phyloP scores from a whole-genome alignment of 192 early-diverging fungal species.

The Gonapodya sp. region DNA sequence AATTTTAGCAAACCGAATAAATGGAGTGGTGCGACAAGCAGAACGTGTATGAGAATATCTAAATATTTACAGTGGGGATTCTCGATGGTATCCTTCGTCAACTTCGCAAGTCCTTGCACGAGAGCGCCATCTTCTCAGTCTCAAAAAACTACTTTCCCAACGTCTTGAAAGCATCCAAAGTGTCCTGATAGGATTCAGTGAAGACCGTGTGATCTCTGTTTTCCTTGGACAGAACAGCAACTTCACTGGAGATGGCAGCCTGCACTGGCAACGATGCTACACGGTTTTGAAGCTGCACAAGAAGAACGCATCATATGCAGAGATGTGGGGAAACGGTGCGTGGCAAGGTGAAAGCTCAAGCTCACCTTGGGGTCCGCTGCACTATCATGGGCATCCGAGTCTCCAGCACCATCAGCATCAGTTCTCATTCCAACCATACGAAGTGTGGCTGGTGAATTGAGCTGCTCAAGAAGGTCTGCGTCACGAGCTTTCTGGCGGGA shows the following conservation, averaged over 20 bases:
- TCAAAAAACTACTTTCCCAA: not conserved
- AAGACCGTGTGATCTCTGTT: not conserved
- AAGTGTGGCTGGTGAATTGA: not conserved
- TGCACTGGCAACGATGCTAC: not conserved
- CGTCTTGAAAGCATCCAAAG: not conserved
- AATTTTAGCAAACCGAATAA: no score
- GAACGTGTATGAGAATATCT: no score
- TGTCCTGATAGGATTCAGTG: not conserved
- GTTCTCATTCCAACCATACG: not conserved
- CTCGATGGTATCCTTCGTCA: no score
- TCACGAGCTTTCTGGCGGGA: not conserved
- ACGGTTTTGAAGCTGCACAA: not conserved
- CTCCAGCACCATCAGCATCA: not conserved
- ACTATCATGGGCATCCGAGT: not conserved
- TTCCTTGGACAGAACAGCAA: not conserved
- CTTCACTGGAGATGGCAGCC: not conserved
- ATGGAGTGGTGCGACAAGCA: no score
- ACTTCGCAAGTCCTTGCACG: no score
- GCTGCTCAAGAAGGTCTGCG: not conserved
- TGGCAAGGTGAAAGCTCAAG: no score
- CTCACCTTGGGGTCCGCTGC: not conserved
- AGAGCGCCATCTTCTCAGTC: no score
- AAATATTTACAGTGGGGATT: no score
- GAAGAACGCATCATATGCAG: no score
- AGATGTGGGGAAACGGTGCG: no score